Base-by-base conservation (phyloP, 148 eudicot genomes). In the Euryodendron excelsum region DNA sequence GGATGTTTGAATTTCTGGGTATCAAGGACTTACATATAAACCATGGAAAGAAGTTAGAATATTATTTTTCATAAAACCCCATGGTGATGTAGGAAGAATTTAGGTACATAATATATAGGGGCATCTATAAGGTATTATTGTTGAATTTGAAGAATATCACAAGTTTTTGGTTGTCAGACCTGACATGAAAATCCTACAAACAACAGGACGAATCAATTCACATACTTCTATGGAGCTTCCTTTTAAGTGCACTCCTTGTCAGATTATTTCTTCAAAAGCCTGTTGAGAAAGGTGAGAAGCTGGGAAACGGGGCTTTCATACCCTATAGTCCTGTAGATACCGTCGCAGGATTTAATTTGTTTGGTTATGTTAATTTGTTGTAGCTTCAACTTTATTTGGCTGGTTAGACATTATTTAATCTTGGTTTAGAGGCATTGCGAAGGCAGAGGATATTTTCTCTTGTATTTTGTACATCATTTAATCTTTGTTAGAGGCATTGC, bases 231-330 rank as follows among this genome's bases (percentile, higher is more conserved):
- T 83, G 88, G 85, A 85, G 76, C 84, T 71, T 89, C 48, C 25
- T 80, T 70, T 48, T 75, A 37, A 85, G 78, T 53, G 85, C 86
- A 48, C 12, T 82, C 28, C 62, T 93, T 65, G 28, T 88, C 84
- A 85, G 30, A 79, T 59, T 77, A 65, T 72, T 84, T 66, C 80
- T 82, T 50, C 69, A 67, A 52, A 91, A 80, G 80, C 81, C 69
- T 63, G 90, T 91, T 71, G 87, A 79, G 84, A 91, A 87, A 93
- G 96, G 96, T 93, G 73, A 82, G 86, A 80, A 78, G 61, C 78
- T 76, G 25, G 25, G 5, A 44, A 15, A 52, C 17, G 5, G 47
- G n/a, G 21, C 48, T 41, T 77, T 53, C 14, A 44, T 18, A 53
- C 14, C 41, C 31, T 20, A 23, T 11, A 52, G 20, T 55, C 64